Base-by-base conservation (phyloP, 2,329 filamentous ascomycete species). In the Beauveria sp. region DNA sequence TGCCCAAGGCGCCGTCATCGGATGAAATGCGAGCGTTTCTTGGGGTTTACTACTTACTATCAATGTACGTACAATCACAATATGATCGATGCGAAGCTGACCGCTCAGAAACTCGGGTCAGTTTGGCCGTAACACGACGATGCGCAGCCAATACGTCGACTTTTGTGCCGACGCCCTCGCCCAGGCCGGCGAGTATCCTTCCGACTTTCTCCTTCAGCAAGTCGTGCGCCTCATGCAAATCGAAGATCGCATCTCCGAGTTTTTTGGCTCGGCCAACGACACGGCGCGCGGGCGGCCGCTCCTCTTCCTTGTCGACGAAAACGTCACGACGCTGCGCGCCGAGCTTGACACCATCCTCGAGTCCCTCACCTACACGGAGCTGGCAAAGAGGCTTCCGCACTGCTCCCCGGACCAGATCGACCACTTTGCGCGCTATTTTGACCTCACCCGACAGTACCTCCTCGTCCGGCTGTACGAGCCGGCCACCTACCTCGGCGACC, bases 401-500 rank as follows among this genome's bases (percentile, higher is more conserved):
- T 58, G 61, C 38, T 51, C 58, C 16, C 30, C 52, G 3, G 62
- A 63, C 12, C 52, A 61, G 22, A 59, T 66, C 38, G 60, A 62
- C 30, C 42, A 64, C 34, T 61, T 53, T 51, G 66, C 69, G 62
- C 66, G 49, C 46, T 62, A 63, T 34, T 72, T 75, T 60, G 68
- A 67, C 49, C 65, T 73, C 18, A 69, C 72, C 47, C 70, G 74
- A 57, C 68, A 72, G n/a, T 74, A 74, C 45, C 67, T 75, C 14
- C 65, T 75, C 3, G 72, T 74, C 28, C 70, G 73, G 8, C 64
- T 76, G 16, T 75, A 77, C 64, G 70, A 77, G 38, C 75, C 76
- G 1, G 75, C 74, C 8, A 74, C 74, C 5, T 65, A 71, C 20
- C 64, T 70, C n/a, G 67, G 64, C 54, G 64, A 67, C 20, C 65